These are phyloP conservation scores for Brachypodium distachyon DNA, from an alignment of 202 grass and related monocot species.

Conservation along the genomic window DNA sequence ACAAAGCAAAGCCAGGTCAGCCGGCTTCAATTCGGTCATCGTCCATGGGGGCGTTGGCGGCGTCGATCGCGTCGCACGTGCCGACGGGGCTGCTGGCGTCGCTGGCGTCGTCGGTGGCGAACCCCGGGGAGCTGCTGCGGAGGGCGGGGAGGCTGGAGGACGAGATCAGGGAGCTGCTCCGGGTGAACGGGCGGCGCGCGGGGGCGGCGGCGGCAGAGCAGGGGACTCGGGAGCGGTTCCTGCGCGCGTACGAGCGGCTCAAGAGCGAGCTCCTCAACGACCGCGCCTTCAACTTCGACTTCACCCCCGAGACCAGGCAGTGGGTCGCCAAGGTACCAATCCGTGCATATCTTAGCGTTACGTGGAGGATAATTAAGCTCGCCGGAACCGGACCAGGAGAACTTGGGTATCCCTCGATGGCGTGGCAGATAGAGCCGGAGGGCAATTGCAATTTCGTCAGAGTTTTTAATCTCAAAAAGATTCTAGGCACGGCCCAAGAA, in stretches of 20 bases:
- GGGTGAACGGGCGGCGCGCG: neutral
- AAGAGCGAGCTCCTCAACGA: constrained; percentile 63
- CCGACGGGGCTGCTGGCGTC: constrained; percentile 15
- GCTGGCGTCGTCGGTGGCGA: constrained; percentile 14
- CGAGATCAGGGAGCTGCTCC: constrained; percentile 23
- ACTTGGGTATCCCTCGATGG: no score
- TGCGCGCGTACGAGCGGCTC: constrained; percentile 58
- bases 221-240: constrained; percentile 37
- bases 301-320: constrained; percentile 45
- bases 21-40: no score
- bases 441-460: no score
- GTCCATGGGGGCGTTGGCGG: constrained; percentile 7
- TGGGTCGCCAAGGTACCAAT: constrained; percentile 55
- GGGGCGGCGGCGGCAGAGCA: neutral
- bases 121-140: constrained; percentile 24
- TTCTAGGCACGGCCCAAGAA: no score
- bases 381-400: no score
- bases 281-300: constrained; percentile 51
- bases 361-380: no score
- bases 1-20: no score
- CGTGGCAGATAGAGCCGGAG: no score
- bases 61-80: constrained; percentile 29
- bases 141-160: constrained; percentile 30
- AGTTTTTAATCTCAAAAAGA: no score
- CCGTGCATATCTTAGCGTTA: no score